Evolutionary conservation across 1,139 yeast species (phyloP).

Genomic region (Kurtzmaniella natalensis): DNA sequence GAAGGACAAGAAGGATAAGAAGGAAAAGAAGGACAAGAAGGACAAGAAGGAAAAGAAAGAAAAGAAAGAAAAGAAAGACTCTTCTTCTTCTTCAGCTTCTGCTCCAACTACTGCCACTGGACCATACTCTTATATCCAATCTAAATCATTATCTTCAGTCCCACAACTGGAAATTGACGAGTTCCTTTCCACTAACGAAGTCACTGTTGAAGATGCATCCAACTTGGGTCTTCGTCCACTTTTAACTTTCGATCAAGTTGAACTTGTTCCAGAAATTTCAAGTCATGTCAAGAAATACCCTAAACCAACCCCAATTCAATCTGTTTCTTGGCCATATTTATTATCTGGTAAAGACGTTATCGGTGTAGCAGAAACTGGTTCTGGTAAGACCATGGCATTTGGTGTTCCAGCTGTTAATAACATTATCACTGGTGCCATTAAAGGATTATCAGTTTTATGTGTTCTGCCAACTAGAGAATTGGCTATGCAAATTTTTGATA

Average conservation of each 20-base stretch:
- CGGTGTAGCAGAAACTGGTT: constrained; percentile 98
- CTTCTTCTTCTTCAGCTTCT: constrained; percentile 1
- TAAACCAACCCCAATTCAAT: constrained; percentile 93
- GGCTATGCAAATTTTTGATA: constrained; percentile 90
- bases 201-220: constrained; percentile 70
- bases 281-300: constrained; percentile 64
- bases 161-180: constrained; percentile 55
- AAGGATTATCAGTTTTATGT: constrained; percentile 70
- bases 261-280: constrained; percentile 52
- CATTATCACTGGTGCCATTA: constrained; percentile 39
- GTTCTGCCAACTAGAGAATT: constrained; percentile 97
- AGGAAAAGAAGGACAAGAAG: constrained; percentile 16
- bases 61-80: constrained; percentile 8
- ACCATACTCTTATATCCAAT: constrained; percentile 18
- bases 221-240: constrained; percentile 58
- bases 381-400: constrained; percentile 96
- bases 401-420: constrained; percentile 95
- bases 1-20: constrained; percentile 34
- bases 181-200: constrained; percentile 69
- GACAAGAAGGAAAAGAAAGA: constrained; percentile 11
- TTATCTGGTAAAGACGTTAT: constrained; percentile 79
- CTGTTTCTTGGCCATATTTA: constrained; percentile 95
- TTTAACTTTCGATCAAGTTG: constrained; percentile 60
- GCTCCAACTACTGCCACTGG: constrained; percentile 10
- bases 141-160: constrained; percentile 22